A percentile compares a stretch with the other conserved stretches of the same genome.
phyloP scores from a whole-genome alignment of 2,329 filamentous ascomycete species.

The Aspergillus eucalypticola region DNA sequence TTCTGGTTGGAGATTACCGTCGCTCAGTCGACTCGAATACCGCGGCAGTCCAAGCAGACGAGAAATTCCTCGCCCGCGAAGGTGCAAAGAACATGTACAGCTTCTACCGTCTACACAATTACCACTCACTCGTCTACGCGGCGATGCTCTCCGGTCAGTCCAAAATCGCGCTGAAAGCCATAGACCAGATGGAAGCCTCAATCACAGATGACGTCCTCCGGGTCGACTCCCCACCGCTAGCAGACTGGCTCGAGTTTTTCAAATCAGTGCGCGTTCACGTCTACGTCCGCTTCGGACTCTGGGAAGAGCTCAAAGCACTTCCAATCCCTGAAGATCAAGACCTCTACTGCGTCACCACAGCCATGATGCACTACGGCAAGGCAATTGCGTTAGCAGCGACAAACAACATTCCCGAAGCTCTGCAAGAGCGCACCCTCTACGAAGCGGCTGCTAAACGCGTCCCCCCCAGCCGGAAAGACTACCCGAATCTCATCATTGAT shows the following conservation, averaged over 20 bases:
- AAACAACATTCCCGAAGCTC: slow-evolving; percentile 55
- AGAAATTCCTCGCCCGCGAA: slow-evolving; percentile 60
- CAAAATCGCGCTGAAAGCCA: slow-evolving; percentile 61
- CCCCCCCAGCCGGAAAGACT: slow-evolving; percentile 60
- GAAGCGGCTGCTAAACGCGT: slow-evolving; percentile 53
- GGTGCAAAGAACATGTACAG: slow-evolving; percentile 70
- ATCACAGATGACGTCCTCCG: slow-evolving; percentile 65
- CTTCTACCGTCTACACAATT: slow-evolving; percentile 71
- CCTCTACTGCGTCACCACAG: slow-evolving; percentile 69
- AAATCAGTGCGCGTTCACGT: slow-evolving; percentile 67
- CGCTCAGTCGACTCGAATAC: slow-evolving; percentile 66
- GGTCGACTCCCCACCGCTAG: slow-evolving; percentile 69
- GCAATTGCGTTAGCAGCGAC: slow-evolving; percentile 65
- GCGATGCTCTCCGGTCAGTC: slow-evolving; percentile 73
- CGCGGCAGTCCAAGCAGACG: slow-evolving; percentile 66
- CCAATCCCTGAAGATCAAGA: slow-evolving; percentile 53
- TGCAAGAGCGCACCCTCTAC: slow-evolving; percentile 55
- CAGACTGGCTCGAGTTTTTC: slow-evolving; percentile 75
- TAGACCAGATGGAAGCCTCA: slow-evolving; percentile 58
- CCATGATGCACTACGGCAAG: slow-evolving; percentile 67
- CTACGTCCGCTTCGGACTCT: slow-evolving; percentile 69
- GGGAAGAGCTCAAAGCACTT: slow-evolving; percentile 65
- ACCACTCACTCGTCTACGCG: slow-evolving; percentile 72
- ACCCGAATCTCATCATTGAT: slow-evolving; percentile 64
- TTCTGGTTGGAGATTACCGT: slow-evolving; percentile 70